Conservation (phyloP, 805 yeast genomes). For the Teunomyces atbi region DNA sequence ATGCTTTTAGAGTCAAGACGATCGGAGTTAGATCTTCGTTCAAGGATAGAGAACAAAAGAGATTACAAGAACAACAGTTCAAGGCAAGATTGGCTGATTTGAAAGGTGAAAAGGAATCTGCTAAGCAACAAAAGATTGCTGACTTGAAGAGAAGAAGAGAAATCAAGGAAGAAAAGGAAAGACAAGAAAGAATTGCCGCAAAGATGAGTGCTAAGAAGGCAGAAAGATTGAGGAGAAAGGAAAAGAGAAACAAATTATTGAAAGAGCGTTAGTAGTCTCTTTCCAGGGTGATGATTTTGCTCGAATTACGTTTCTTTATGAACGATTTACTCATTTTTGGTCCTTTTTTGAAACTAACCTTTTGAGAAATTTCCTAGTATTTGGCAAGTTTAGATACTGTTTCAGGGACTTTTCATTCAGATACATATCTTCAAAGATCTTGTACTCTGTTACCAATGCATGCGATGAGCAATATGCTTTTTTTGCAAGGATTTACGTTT, state of each 20-base stretch:
- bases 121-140: constrained; percentile 50
- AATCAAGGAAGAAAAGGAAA: constrained; percentile 82
- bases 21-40: constrained; percentile 60
- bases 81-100: constrained; percentile 69
- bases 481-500: neutral
- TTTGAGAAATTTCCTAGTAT: no score
- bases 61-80: constrained; percentile 61
- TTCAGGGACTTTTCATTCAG: no score
- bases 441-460: neutral
- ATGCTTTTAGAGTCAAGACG: constrained; percentile 63
- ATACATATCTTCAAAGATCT: neutral
- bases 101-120: constrained; percentile 73
- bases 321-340: no score
- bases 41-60: constrained; percentile 65
- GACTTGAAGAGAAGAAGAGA: constrained; percentile 71
- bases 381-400: no score
- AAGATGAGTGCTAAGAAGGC: constrained; percentile 92
- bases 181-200: constrained; percentile 76
- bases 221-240: constrained; percentile 85
- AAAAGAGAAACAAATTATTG: constrained; percentile 90
- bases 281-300: no score
- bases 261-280: constrained; percentile 65
- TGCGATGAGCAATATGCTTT: neutral
- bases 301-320: no score
- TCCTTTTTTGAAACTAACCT: no score